These are phyloP conservation scores for Colletotrichum sp. DNA, from an alignment of 2,329 filamentous ascomycete genomes.

Conservation along the genomic window DNA sequence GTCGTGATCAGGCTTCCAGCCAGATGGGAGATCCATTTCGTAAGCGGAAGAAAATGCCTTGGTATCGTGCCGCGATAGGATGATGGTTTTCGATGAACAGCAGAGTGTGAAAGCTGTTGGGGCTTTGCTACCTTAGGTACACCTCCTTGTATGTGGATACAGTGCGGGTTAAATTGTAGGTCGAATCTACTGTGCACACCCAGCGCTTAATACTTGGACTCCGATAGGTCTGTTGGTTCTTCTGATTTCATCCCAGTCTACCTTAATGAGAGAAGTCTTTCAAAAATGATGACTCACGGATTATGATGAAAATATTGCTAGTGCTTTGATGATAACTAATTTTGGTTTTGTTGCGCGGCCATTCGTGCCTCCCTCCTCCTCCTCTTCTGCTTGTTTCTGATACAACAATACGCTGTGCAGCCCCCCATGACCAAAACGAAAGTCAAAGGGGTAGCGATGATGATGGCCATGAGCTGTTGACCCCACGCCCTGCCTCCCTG, in stretches of 20 bases:
- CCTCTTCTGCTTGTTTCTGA: not conserved
- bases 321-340: not conserved
- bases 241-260: too few species aligned
- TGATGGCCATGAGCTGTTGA: not conserved
- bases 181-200: not conserved
- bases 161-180: rapidly evolving
- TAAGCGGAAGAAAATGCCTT: rapidly evolving
- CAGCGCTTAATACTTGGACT: not conserved
- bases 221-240: too few species aligned
- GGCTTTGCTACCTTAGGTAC: not conserved
- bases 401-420: not conserved
- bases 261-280: too few species aligned
- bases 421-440: not conserved
- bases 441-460: not conserved
- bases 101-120: rapidly evolving
- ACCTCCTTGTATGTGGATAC: not conserved
- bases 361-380: not conserved
- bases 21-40: not conserved
- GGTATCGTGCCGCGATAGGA: not conserved
- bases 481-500: not conserved
- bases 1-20: not conserved
- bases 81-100: not conserved
- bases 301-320: too few species aligned
- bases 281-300: too few species aligned
- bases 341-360: not conserved